A percentile compares a stretch with the other conserved stretches of the same genome.
Conservation (phyloP, 2,329 filamentous ascomycete genomes). For the Cercospora zeae-maydis region DNA sequence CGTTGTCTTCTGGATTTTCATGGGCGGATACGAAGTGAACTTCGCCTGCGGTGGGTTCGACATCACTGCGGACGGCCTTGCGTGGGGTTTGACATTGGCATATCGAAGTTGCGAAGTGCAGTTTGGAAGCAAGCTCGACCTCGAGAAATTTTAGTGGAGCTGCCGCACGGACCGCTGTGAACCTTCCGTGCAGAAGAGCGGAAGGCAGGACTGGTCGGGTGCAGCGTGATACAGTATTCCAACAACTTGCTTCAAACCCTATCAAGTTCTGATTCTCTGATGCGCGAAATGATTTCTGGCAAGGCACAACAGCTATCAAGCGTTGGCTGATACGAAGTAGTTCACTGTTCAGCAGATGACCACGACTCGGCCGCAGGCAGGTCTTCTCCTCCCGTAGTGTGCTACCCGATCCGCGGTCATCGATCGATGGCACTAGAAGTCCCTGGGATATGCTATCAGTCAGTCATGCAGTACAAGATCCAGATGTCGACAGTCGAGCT, state of each 20-base stretch:
- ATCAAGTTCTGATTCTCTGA: not conserved
- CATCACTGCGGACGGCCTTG: not conserved
- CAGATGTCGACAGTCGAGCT: not conserved
- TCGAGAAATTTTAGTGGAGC: slow-evolving; percentile 2
- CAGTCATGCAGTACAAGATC: not conserved
- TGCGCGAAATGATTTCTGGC: not conserved
- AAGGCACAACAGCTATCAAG: not conserved
- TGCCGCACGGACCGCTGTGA: not conserved
- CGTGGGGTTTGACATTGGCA: not conserved
- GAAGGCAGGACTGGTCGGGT: not conserved
- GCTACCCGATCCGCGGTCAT: not conserved
- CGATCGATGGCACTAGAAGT: not conserved
- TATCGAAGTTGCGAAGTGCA: not conserved
- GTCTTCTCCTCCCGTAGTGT: not conserved
- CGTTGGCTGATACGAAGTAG: not conserved
- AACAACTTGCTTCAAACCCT: too few species aligned
- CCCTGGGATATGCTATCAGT: not conserved
- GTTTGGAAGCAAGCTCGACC: slow-evolving; percentile 1
- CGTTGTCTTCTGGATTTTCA: slow-evolving; percentile 8
- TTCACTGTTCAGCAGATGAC: not conserved
- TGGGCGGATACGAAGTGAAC: slow-evolving; percentile 11
- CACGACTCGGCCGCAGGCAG: not conserved
- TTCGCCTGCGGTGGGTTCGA: slow-evolving; percentile 7
- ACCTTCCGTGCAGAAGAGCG: not conserved
- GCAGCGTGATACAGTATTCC: too few species aligned